phyloP scores from a whole-genome alignment of 2,329 filamentous ascomycete species.

The Mycocentrospora acerina region DNA sequence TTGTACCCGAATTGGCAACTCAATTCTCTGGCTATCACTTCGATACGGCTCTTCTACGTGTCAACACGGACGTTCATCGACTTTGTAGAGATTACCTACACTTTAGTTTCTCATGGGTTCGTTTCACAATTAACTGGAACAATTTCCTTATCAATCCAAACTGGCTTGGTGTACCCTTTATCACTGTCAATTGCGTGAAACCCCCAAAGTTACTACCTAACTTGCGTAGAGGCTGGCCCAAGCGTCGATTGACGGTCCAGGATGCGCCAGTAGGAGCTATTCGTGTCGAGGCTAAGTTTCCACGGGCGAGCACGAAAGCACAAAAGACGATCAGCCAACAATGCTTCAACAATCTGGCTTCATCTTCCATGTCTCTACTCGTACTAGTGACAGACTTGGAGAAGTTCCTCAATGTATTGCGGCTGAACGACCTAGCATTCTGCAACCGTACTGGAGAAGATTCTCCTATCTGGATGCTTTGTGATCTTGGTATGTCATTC shows the following conservation, averaged over 20 bases:
- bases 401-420: neutral
- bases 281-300: neutral
- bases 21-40: neutral
- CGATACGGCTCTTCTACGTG: neutral
- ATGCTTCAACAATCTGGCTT: neutral
- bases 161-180: slow-evolving; percentile 1
- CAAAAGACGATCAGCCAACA: neutral
- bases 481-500: neutral
- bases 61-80: neutral
- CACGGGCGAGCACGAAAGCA: neutral
- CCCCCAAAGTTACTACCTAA: neutral
- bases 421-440: slow-evolving; percentile 1
- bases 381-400: neutral
- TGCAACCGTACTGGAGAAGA: neutral
- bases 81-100: slow-evolving; percentile 1
- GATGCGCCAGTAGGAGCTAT: neutral
- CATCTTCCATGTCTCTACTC: slow-evolving; percentile 1
- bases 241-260: neutral
- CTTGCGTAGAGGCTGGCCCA: neutral
- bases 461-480: too few species aligned
- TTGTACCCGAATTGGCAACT: neutral
- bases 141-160: neutral
- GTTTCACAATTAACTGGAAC: slow-evolving; percentile 1
- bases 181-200: neutral
- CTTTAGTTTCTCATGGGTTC: neutral